These are phyloP conservation scores for Climacium dendroides DNA, from an alignment of 225 moss, liverwort and hornwort genomes.

Conservation along the genomic window DNA sequence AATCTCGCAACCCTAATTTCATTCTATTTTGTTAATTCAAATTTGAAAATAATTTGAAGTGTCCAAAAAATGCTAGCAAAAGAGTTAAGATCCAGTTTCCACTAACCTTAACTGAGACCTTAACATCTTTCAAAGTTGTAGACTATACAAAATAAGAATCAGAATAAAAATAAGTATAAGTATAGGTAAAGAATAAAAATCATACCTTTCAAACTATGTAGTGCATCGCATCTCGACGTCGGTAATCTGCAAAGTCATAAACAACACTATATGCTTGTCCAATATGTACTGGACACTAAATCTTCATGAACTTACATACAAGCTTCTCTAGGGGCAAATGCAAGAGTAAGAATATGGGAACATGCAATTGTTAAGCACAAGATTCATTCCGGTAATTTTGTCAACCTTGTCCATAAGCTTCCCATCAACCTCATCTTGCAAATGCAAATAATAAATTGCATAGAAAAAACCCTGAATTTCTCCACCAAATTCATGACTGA, in stretches of 20 bases:
- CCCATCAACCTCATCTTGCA: background rate
- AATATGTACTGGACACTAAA: background rate
- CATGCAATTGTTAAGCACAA: background rate
- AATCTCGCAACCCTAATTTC: no score
- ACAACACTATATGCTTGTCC: background rate
- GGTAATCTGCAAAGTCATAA: no score
- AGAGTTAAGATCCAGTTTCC: background rate
- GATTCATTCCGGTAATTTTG: background rate
- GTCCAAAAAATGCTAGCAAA: background rate
- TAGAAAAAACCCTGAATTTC: background rate
- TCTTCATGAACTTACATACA: background rate
- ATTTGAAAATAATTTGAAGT: background rate
- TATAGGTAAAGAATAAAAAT: no score
- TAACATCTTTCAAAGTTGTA: no score
- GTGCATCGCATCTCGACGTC: fast-evolving
- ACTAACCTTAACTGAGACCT: no score
- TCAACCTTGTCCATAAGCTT: background rate
- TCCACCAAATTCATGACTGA: background rate
- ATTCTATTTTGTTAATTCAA: no score
- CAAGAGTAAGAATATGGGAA: background rate
- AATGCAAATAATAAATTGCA: background rate
- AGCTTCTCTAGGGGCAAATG: background rate
- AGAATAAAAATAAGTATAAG: no score
- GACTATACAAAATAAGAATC: no score
- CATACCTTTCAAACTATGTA: no score